Percentiles rank a stretch among this genome's conserved stretches.
phyloP scores from a whole-genome alignment of 1,139 yeast species.

The Zhuliangozyma blackwelliae region DNA sequence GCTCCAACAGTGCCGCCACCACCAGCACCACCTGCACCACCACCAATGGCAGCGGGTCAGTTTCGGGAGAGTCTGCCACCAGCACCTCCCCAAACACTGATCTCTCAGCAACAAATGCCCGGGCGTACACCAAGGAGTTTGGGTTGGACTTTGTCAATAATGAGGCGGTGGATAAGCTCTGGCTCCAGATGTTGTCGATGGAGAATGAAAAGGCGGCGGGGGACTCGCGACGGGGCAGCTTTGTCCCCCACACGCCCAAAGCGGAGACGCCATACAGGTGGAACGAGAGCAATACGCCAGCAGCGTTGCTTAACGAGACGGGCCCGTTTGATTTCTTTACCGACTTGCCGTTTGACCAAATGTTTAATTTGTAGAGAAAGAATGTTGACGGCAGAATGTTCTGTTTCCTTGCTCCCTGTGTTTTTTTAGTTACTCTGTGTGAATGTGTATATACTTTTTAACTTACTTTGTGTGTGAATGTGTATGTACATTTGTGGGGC shows the following conservation, averaged over 20 bases:
- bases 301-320: conserved; percentile 13
- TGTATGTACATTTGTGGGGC: too few species aligned
- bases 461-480: too few species aligned
- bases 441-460: too few species aligned
- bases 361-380: conserved; percentile 7
- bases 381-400: too few species aligned
- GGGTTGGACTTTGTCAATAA: conserved; percentile 24
- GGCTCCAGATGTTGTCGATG: conserved; percentile 36
- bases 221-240: not conserved
- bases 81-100: conserved; percentile 5
- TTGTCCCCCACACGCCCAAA: conserved; percentile 1
- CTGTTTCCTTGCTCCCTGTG: too few species aligned
- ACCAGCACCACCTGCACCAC: conserved; percentile 1
- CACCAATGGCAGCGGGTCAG: conserved; percentile 3
- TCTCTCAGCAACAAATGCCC: conserved; percentile 1
- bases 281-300: conserved; percentile 1
- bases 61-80: too few species aligned
- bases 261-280: not conserved
- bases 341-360: conserved; percentile 20
- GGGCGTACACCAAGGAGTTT: conserved; percentile 13
- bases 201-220: conserved; percentile 19
- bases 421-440: too few species aligned
- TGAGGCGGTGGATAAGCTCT: conserved; percentile 35
- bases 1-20: conserved; percentile 2
- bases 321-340: conserved; percentile 20